Percentiles rank a stretch among this genome's conserved stretches.
Evolutionary conservation across 495 filamentous ascomycete genomes (phyloP).

Genomic region (Aspergillus conjunctus): DNA sequence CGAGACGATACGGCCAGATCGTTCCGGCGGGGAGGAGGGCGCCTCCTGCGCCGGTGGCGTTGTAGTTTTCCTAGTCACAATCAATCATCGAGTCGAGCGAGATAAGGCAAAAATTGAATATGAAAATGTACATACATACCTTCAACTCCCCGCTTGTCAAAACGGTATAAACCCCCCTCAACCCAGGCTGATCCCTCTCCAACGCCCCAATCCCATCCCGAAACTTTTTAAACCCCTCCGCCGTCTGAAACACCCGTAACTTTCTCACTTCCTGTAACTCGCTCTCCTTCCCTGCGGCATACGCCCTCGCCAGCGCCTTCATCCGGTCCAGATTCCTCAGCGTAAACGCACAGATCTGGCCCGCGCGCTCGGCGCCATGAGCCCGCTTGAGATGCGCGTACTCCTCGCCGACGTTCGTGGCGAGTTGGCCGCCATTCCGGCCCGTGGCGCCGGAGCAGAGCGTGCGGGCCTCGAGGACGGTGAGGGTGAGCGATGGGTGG

Average conservation of each 20-base stretch:
- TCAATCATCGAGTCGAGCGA: no score
- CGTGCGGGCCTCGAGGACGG: slow-evolving; percentile 15
- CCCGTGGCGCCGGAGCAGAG: slow-evolving; percentile 16
- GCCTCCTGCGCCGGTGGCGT: slow-evolving; percentile 50
- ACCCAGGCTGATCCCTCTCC: slow-evolving; percentile 31
- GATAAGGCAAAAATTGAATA: no score
- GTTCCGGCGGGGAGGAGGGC: slow-evolving; percentile 49
- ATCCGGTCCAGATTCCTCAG: slow-evolving; percentile 35
- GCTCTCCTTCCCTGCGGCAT: slow-evolving; percentile 28
- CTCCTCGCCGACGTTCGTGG: slow-evolving; percentile 38
- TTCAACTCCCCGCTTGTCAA: slow-evolving; percentile 25
- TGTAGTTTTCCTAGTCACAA: slow-evolving; percentile 27
- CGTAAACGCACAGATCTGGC: slow-evolving; percentile 35
- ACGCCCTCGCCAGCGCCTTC: slow-evolving; percentile 29
- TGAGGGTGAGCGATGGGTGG: background rate
- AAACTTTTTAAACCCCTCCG: slow-evolving; percentile 28
- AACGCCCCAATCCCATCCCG: slow-evolving; percentile 28
- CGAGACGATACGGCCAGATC: slow-evolving; percentile 83
- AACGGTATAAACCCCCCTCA: slow-evolving; percentile 34
- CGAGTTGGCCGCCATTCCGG: slow-evolving; percentile 20
- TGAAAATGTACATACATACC: no score
- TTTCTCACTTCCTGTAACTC: slow-evolving; percentile 34
- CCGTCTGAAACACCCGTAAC: slow-evolving; percentile 35
- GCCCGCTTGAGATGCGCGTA: slow-evolving; percentile 29
- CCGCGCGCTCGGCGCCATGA: slow-evolving; percentile 31